Evolutionary conservation across 140 eudicot genomes (phyloP), one percentile per base, ranked within the genome.

Genomic region (Oenanthe javanica): DNA sequence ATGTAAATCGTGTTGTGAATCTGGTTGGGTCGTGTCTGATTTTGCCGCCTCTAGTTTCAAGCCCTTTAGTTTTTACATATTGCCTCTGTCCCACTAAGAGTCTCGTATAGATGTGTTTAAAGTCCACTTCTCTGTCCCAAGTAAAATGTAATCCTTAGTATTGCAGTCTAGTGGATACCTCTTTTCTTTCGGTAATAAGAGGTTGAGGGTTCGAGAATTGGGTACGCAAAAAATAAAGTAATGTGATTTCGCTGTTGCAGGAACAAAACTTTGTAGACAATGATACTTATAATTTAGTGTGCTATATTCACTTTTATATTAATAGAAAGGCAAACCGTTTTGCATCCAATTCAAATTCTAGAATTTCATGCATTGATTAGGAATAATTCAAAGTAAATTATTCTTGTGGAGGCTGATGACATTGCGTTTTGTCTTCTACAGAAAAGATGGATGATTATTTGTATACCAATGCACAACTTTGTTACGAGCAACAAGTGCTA

Each of bases 401-500:
- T 66, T 25, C 8, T 25, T 23, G 15, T 66, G 15, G 15, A 64
- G 6, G 73, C 43, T 25, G 73, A 19, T 9, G 2, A 23, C 49
- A 7, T 51, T 16, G 6, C 8, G 2, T 72, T 43, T 4, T 72
- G 27, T 19, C 14, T 72, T 72, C 11, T 73, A 46, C 40, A 73
- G 77, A 55, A 73, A 73, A 73, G 77, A 46, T 46, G 77, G 55
- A 21, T 73, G 77, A 73, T 73, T 73, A 7, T 3, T 73, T 21
- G 40, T 45, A 48, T 73, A 43, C 52, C 21, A 42, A 8, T 9
- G 57, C 77, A 73, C 77, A 73, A 23, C 77, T 73, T 73, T 73
- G 77, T 73, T 46, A n/a, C 2, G 40, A 14, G 19, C 38, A 45
- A 46, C 52, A 46, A 1, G 27, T 4, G 9, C 16, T 46, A 46